Evolutionary conservation across 2,329 filamentous ascomycete genomes (phyloP), one percentile per base, ranked within the genome.

Genomic region (Cladosporium sp.): DNA sequence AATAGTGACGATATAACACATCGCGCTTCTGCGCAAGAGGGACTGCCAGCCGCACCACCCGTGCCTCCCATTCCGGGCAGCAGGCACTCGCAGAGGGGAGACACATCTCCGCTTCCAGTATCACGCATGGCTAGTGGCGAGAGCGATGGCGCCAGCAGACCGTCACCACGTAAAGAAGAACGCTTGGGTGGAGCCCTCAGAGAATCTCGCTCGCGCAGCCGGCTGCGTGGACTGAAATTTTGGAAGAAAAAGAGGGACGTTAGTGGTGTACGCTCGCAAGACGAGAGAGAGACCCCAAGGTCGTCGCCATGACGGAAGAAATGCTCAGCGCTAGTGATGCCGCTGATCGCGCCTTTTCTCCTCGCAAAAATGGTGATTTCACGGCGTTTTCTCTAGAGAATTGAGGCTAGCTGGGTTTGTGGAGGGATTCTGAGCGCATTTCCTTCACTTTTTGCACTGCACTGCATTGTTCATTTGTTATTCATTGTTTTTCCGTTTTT

Each of bases 171-270:
- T 7, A 65, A 65, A 52, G 44, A 65, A 11, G 62, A 59, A n/a
- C 62, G 56, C 31, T 23, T 35, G 29, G 37, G 35, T 21, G 62
- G 62, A 29, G 58, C 49, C 6, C 49, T 73, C 26, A 69, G 74
- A 44, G 72, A 74, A 56, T 76, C 73, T 55, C 69, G 75, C 49
- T 76, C 74, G 67, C 72, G 75, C 50, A 77, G 75, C 67, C 72
- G 74, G 28, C 67, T 78, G 62, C 70, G 75, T 46, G 72, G 74
- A 0, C 66, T 78, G 60, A 76, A 76, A 65, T 78, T 78, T 62
- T 78, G 76, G 76, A 75, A 73, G 68, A 75, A 74, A 68, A 72
- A 72, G 62, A 69, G 69, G 52, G 73, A 74, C 57, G 64, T 44
- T 16, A 59, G 50, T 40, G 50, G 62, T 18, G 56, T 52, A 21